A percentile compares a stretch with the other conserved stretches of the same genome.
Conservation (phyloP, 495 filamentous ascomycete genomes). For the Extremus antarcticus region DNA sequence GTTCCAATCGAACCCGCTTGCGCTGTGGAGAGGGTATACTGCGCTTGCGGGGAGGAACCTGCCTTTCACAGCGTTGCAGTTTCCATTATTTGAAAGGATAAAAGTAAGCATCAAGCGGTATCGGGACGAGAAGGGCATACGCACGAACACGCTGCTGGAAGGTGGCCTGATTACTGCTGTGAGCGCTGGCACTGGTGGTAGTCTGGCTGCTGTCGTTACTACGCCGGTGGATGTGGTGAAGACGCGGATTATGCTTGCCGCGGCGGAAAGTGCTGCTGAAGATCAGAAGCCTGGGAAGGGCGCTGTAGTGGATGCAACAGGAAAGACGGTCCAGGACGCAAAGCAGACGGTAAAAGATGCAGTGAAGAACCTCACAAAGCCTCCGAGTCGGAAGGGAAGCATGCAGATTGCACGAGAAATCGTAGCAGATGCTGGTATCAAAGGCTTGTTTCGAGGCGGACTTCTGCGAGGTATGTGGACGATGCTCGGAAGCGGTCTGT, state of each 20-base stretch:
- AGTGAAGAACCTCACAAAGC: slow-evolving; percentile 14
- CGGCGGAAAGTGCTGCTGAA: slow-evolving; percentile 36
- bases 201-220: slow-evolving; percentile 58
- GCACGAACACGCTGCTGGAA: slow-evolving; percentile 39
- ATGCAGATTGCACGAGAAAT: slow-evolving; percentile 53
- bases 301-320: slow-evolving; percentile 26
- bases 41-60: slow-evolving; percentile 70
- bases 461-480: slow-evolving; percentile 69
- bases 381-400: slow-evolving; percentile 32
- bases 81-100: slow-evolving; percentile 70
- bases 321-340: slow-evolving; percentile 20
- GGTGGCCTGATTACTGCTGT: slow-evolving; percentile 57
- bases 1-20: slow-evolving; percentile 46
- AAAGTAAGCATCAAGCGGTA: slow-evolving; percentile 36
- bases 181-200: slow-evolving; percentile 58
- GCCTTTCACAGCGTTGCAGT: slow-evolving; percentile 79
- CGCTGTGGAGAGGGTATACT: slow-evolving; percentile 68
- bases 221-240: slow-evolving; percentile 80
- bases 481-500: slow-evolving; percentile 66
- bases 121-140: slow-evolving; percentile 24
- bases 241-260: slow-evolving; percentile 55
- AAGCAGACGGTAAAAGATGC: slow-evolving; percentile 19
- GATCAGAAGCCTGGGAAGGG: slow-evolving; percentile 14
- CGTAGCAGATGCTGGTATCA: slow-evolving; percentile 49
- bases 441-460: slow-evolving; percentile 69